Percentiles rank a stretch among this genome's conserved stretches.
Evolutionary conservation across 257 asterid species (phyloP).

Genomic region (Nicotiana sylvestris): DNA sequence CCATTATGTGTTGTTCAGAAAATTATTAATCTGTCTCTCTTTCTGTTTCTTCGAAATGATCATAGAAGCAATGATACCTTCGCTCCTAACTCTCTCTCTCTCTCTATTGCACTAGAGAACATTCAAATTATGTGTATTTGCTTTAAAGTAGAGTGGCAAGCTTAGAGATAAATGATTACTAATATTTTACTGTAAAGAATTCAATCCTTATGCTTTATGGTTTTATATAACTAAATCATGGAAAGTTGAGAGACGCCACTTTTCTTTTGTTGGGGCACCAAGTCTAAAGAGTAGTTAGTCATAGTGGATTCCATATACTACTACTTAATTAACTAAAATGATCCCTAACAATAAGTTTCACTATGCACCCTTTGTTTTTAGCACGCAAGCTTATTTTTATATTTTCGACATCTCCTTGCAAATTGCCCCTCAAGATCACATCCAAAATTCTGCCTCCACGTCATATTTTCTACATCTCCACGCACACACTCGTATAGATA

Average conservation of each 20-base stretch:
- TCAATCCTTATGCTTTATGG: conserved; percentile 24
- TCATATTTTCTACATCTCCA: background rate
- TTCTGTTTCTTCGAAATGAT: conserved; percentile 18
- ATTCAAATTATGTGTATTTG: conserved; percentile 1
- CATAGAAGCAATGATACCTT: conserved; percentile 12
- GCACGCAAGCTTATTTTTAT: background rate
- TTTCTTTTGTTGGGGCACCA: conserved; percentile 71
- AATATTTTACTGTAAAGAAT: conserved; percentile 34
- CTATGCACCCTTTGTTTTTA: background rate
- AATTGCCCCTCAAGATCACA: background rate
- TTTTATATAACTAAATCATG: conserved; percentile 26
- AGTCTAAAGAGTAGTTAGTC: conserved; percentile 47
- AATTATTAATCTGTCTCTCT: conserved; percentile 25
- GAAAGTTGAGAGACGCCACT: conserved; percentile 56
- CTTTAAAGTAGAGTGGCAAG: conserved; percentile 6
- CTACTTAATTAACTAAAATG: conserved; percentile 16
- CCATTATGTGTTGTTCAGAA: background rate
- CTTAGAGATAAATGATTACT: conserved; percentile 22
- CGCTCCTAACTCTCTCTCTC: conserved; percentile 1
- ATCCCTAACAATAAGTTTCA: background rate
- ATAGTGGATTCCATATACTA: conserved; percentile 40
- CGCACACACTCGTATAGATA: no score
- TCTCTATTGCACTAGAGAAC: conserved; percentile 18
- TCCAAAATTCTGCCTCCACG: background rate
- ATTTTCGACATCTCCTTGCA: background rate